Conservation (phyloP, 2,329 filamentous ascomycete species). For the Beauveria scarabaeidicola region DNA sequence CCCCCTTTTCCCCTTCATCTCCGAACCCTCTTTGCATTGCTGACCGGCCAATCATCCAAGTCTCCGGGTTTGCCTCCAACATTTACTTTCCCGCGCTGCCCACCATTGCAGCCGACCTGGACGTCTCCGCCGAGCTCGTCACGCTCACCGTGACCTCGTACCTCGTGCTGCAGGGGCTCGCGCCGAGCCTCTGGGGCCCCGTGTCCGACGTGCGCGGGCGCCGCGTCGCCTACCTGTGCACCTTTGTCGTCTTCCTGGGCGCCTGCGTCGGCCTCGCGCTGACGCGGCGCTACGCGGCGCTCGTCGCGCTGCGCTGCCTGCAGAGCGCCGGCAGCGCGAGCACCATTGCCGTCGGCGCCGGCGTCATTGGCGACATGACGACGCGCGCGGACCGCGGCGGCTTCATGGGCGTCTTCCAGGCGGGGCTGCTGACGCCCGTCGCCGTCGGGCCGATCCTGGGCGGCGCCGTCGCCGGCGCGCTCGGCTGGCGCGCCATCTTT, state of each 20-base stretch:
- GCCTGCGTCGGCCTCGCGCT: constrained; percentile 40
- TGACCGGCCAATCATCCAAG: constrained; percentile 14
- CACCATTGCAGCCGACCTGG: constrained; percentile 33
- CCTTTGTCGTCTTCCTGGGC: constrained; percentile 37
- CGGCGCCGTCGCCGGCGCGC: constrained; percentile 38
- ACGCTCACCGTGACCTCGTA: constrained; percentile 39
- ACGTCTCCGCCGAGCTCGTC: constrained; percentile 30
- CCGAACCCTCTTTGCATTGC: neutral
- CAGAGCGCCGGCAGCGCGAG: constrained; percentile 46
- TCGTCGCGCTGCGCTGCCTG: constrained; percentile 42
- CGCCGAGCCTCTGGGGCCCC: constrained; percentile 42
- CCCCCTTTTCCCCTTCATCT: constrained; percentile 11
- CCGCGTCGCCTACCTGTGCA: constrained; percentile 38
- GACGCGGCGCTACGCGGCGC: constrained; percentile 33
- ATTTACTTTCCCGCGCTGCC: constrained; percentile 44
- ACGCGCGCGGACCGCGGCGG: constrained; percentile 47
- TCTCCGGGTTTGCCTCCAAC: constrained; percentile 33
- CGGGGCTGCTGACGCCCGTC: constrained; percentile 25
- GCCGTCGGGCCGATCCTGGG: constrained; percentile 42
- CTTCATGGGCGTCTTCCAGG: constrained; percentile 41
- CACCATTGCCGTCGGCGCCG: constrained; percentile 44
- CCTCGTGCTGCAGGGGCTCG: constrained; percentile 45
- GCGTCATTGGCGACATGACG: constrained; percentile 50
- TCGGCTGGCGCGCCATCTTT: constrained; percentile 47
- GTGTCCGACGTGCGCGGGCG: constrained; percentile 39